phyloP scores from a whole-genome alignment of 2,329 filamentous ascomycete genomes.

The Penicillium capsulatum region DNA sequence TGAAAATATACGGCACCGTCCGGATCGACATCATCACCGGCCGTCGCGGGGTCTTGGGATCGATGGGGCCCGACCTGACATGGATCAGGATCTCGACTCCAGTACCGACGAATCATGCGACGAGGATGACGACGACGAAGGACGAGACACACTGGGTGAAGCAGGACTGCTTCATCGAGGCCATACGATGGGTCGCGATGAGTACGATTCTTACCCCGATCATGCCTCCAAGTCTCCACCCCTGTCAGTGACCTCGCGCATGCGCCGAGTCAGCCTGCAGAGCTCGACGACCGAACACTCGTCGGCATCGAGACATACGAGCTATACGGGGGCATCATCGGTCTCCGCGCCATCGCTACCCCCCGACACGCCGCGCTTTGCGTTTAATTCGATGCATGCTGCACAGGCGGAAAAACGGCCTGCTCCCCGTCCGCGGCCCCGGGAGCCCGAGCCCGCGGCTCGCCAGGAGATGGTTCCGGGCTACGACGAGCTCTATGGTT shows the following conservation, averaged over 20 bases:
- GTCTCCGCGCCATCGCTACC: slow-evolving; percentile 25
- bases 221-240: slow-evolving; percentile 33
- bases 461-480: slow-evolving; percentile 35
- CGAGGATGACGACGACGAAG: slow-evolving; percentile 22
- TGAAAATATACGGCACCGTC: slow-evolving; percentile 25
- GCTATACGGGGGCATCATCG: slow-evolving; percentile 28
- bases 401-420: slow-evolving; percentile 23
- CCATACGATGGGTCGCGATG: slow-evolving; percentile 9
- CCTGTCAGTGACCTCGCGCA: slow-evolving; percentile 36
- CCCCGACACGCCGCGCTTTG: slow-evolving; percentile 25
- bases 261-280: slow-evolving; percentile 34
- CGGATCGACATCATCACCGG: slow-evolving; percentile 8
- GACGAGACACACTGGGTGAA: slow-evolving; percentile 14
- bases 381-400: slow-evolving; percentile 10
- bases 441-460: slow-evolving; percentile 19
- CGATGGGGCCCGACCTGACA: slow-evolving; percentile 1
- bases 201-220: slow-evolving; percentile 19
- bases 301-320: slow-evolving; percentile 30
- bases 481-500: slow-evolving; percentile 40
- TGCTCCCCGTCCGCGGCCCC: slow-evolving; percentile 13
- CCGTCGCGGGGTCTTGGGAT: slow-evolving; percentile 15
- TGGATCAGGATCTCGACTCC: not conserved
- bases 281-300: slow-evolving; percentile 28
- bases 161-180: slow-evolving; percentile 5
- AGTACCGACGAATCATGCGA: slow-evolving; percentile 22